phyloP scores from a whole-genome alignment of 192 early-diverging fungal genomes.

The Umbelopsis sp. region DNA sequence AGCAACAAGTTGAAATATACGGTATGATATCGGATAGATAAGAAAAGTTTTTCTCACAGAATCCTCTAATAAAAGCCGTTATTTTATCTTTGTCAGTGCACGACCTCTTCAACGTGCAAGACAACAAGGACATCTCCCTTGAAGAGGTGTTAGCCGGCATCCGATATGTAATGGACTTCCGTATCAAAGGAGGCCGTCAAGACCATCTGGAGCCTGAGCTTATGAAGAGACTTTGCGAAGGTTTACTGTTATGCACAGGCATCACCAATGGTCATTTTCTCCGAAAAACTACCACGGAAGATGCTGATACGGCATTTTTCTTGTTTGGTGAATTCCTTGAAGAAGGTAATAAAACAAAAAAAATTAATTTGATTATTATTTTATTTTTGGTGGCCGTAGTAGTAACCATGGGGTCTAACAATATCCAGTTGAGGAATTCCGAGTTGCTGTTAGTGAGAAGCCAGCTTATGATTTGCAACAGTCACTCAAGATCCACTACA shows the following conservation, averaged over 20 bases:
- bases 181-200: slow-evolving; percentile 85
- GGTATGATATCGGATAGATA: slow-evolving; percentile 12
- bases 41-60: neutral
- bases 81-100: slow-evolving; percentile 64
- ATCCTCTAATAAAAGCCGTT: neutral
- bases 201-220: slow-evolving; percentile 77
- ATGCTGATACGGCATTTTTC: slow-evolving; percentile 86
- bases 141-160: slow-evolving; percentile 83
- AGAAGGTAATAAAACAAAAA: slow-evolving; percentile 53
- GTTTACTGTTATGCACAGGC: slow-evolving; percentile 79
- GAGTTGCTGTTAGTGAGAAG: slow-evolving; percentile 74
- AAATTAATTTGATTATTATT: no score
- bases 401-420: neutral
- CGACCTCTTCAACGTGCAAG: slow-evolving; percentile 81
- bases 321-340: slow-evolving; percentile 95
- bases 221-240: slow-evolving; percentile 87
- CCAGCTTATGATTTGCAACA: slow-evolving; percentile 79
- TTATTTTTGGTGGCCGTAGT: neutral
- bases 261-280: slow-evolving; percentile 62
- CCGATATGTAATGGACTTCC: slow-evolving; percentile 93
- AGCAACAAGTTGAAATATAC: slow-evolving; percentile 64
- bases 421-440: slow-evolving; percentile 80
- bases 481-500: slow-evolving; percentile 74
- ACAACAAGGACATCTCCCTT: slow-evolving; percentile 67
- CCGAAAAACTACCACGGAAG: slow-evolving; percentile 62